phyloP scores from a whole-genome alignment of 306 rosid genomes.

The Trifolium dubium region DNA sequence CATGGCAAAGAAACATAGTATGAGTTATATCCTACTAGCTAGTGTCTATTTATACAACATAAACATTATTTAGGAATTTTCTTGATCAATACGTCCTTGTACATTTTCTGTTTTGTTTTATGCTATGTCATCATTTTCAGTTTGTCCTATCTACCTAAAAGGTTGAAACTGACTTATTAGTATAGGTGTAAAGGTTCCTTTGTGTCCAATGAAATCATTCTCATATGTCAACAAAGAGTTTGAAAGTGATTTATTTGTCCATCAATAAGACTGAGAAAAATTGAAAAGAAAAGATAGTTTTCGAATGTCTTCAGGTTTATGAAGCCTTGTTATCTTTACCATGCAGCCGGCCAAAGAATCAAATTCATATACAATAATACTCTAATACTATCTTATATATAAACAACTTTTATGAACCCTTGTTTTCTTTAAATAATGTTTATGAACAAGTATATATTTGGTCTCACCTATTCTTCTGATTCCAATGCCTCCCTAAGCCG shows the following conservation, averaged over 20 bases:
- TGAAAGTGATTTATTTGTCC: not conserved
- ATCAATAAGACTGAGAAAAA: not conserved
- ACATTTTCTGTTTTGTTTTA: not conserved
- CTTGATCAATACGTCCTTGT: not conserved
- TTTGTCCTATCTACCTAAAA: not conserved
- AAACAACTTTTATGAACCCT: not conserved
- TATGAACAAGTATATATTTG: conserved; percentile 13
- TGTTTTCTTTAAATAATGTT: not conserved
- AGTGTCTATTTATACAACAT: conserved; percentile 3
- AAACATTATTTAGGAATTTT: not conserved
- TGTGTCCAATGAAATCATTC: conserved; percentile 12
- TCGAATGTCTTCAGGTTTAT: too few species aligned
- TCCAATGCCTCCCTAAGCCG: conserved; percentile 3
- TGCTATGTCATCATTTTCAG: not conserved
- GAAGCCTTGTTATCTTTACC: too few species aligned
- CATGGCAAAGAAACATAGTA: conserved; percentile 2
- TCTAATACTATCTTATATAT: too few species aligned
- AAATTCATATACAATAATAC: not conserved
- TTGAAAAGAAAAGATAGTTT: not conserved
- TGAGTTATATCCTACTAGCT: not conserved
- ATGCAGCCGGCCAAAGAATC: not conserved
- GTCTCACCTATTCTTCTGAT: not conserved
- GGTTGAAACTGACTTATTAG: not conserved
- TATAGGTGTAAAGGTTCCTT: not conserved
- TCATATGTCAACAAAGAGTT: not conserved